Conservation (phyloP, 345 rosid species). For the Combretum micranthum region DNA sequence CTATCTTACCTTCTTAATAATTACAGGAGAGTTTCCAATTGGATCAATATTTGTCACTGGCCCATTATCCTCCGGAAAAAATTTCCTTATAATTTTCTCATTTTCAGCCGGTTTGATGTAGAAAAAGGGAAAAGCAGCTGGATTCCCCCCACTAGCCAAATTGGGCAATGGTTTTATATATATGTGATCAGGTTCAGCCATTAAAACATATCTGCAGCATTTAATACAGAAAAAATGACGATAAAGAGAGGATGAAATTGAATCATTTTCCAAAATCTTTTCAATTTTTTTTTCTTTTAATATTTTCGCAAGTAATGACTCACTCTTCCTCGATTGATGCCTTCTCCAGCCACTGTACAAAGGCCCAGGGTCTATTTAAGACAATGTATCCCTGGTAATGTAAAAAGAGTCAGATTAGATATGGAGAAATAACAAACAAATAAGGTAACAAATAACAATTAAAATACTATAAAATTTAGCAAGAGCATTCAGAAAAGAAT, state of each 20-base stretch:
- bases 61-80: constrained; percentile 62
- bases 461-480: too few species aligned
- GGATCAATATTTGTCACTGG: constrained; percentile 75
- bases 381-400: constrained; percentile 61
- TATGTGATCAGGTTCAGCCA: constrained; percentile 97
- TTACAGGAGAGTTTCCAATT: constrained; percentile 85
- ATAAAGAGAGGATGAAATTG: background rate
- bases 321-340: constrained; percentile 65
- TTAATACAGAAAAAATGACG: background rate
- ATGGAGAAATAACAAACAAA: constrained; percentile 5
- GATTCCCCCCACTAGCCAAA: constrained; percentile 54
- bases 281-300: background rate
- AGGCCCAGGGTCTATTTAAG: constrained; percentile 80
- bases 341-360: constrained; percentile 75
- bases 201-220: constrained; percentile 64
- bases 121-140: constrained; percentile 89
- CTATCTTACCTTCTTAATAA: constrained; percentile 58
- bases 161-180: constrained; percentile 80
- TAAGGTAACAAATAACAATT: too few species aligned
- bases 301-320: constrained; percentile 16
- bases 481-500: too few species aligned
- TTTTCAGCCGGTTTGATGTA: constrained; percentile 65
- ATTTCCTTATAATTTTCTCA: constrained; percentile 53
- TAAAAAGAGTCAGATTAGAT: too few species aligned
- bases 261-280: too few species aligned